These are phyloP conservation scores for Podila horticola DNA, from an alignment of 192 early-diverging fungal species.

Conservation along the genomic window DNA sequence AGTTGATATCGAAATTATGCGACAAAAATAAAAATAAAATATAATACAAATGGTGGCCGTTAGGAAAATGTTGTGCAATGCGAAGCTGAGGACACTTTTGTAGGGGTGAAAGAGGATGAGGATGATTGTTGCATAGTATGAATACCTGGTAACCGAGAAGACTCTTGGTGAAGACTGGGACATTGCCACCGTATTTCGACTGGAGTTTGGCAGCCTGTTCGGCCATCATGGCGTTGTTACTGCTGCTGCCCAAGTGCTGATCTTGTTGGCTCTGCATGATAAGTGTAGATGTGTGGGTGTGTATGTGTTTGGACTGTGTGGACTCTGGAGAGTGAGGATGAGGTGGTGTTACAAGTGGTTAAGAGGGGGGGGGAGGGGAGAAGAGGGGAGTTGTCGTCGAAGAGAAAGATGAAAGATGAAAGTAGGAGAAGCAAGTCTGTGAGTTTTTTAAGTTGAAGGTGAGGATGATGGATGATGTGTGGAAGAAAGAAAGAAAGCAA, in stretches of 20 bases:
- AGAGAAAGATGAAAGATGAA: neutral
- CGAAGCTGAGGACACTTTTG: neutral
- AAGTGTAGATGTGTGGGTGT: neutral
- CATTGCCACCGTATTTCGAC: constrained; percentile 26
- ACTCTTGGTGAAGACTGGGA: constrained; percentile 22
- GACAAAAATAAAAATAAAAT: neutral
- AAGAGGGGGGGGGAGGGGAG: neutral
- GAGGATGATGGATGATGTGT: neutral
- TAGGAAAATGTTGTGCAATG: neutral
- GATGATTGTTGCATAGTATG: neutral
- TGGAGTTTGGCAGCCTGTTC: constrained; percentile 42
- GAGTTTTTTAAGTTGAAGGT: neutral
- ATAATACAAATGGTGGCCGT: neutral
- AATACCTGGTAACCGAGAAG: constrained; percentile 44
- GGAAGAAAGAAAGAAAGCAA: neutral
- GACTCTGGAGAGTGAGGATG: neutral
- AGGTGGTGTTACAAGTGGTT: neutral
- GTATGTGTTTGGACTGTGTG: neutral
- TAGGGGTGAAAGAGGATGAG: no score
- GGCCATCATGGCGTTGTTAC: constrained; percentile 19
- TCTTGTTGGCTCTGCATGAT: constrained; percentile 42
- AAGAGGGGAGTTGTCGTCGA: neutral
- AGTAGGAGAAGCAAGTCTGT: neutral
- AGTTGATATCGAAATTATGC: no score
- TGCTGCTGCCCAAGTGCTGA: constrained; percentile 32